Percentiles rank a stretch among this genome's conserved stretches.
phyloP scores from a whole-genome alignment of 2,329 filamentous ascomycete species.

The Graphilbum sp. region DNA sequence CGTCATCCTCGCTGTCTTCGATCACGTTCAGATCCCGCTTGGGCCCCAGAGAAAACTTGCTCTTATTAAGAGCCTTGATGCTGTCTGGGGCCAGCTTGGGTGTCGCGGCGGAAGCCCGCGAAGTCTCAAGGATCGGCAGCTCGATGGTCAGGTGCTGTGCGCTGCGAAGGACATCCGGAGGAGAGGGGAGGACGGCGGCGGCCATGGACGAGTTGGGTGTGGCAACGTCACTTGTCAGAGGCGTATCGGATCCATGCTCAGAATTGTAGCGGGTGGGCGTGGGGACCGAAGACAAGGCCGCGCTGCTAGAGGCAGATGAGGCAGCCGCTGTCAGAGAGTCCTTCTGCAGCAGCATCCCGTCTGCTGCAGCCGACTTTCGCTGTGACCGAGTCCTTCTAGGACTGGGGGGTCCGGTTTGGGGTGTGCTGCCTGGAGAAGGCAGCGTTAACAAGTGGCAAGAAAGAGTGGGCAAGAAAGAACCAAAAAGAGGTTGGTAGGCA shows the following conservation, averaged over 20 bases:
- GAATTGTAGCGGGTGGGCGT: constrained; percentile 18
- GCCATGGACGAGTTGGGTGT: constrained; percentile 18
- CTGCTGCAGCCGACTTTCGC: background rate
- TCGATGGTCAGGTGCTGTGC: constrained; percentile 17
- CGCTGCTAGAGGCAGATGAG: constrained; percentile 10
- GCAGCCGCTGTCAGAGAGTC: constrained; percentile 12
- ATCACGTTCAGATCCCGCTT: constrained; percentile 27
- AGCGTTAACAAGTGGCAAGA: too few relatives aligned
- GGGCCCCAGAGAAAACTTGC: constrained; percentile 28
- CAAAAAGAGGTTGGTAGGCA: too few relatives aligned
- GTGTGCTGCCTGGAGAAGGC: background rate
- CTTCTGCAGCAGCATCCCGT: background rate
- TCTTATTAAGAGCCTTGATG: constrained; percentile 28
- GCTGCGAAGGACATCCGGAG: constrained; percentile 10
- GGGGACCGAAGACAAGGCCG: constrained; percentile 19
- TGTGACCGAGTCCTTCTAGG: background rate
- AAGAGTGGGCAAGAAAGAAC: too few relatives aligned
- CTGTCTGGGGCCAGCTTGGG: constrained; percentile 25
- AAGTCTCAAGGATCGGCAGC: constrained; percentile 11
- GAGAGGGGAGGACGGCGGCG: constrained; percentile 6
- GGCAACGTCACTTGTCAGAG: constrained; percentile 24
- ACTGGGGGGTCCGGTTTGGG: background rate
- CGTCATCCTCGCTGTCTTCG: constrained; percentile 24
- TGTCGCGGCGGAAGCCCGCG: constrained; percentile 8
- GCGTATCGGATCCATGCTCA: constrained; percentile 23